These are phyloP conservation scores for Drechslerella stenobrocha DNA, from an alignment of 2,329 filamentous ascomycete species.

Conservation along the genomic window DNA sequence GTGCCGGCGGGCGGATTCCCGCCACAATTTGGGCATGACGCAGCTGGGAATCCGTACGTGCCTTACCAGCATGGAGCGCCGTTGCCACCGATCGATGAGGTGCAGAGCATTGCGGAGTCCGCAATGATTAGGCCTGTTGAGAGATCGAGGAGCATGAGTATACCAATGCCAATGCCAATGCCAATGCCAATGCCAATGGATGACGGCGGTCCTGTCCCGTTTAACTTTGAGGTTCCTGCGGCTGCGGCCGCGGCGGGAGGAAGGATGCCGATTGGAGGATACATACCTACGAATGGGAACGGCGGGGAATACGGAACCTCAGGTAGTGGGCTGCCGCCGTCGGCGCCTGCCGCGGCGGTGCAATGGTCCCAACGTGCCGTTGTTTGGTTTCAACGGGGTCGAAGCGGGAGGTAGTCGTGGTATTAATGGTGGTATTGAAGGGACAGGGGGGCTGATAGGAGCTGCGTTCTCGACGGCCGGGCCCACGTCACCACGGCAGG, in stretches of 20 bases:
- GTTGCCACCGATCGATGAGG: conserved; percentile 42
- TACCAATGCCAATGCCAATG: neutral
- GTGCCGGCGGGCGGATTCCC: conserved; percentile 6
- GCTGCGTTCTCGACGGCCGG: conserved; percentile 18
- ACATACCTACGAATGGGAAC: conserved; percentile 19
- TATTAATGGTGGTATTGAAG: too few species aligned
- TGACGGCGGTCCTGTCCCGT: conserved; percentile 14
- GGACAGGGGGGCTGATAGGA: conserved; percentile 24
- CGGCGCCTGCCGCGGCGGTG: conserved; percentile 17
- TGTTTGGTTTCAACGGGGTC: conserved; percentile 7
- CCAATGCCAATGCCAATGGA: conserved; percentile 6
- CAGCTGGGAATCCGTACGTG: conserved; percentile 6
- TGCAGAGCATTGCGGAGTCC: conserved; percentile 45
- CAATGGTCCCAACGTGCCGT: conserved; percentile 9
- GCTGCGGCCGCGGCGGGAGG: conserved; percentile 11
- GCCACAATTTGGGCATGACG: neutral
- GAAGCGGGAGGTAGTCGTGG: conserved; percentile 1
- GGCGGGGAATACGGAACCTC: neutral
- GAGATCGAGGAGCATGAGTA: conserved; percentile 1
- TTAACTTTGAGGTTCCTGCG: conserved; percentile 24
- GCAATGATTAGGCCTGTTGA: too few species aligned
- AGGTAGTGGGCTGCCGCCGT: conserved; percentile 19
- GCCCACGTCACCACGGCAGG: neutral
- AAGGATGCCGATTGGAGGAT: conserved; percentile 6
- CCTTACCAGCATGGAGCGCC: conserved; percentile 43